Evolutionary conservation across 2,329 filamentous ascomycete species (phyloP), one percentile per base, ranked within the genome.

Genomic region (Alternaria panax): DNA sequence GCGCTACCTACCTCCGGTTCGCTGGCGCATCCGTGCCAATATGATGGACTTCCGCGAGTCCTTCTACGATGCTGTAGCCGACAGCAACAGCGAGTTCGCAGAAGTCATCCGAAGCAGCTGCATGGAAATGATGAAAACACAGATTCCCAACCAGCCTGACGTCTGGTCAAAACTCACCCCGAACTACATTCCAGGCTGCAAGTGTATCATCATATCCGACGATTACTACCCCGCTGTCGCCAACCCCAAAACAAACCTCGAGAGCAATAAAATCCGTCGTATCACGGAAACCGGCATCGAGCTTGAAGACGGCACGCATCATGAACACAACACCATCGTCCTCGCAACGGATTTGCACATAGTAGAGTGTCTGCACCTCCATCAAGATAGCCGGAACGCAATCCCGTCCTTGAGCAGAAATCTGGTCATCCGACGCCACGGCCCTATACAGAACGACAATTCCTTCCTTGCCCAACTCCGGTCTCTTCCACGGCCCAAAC

Each of bases 331-430:
- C 66, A 71, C 87, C 18, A 80, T 88, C 14, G 76, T 88, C 24
- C 80, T 85, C 7, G 86, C 86, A 0, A 88, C 86, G 0, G 86
- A 86, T 0, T 88, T 88, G 77, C 79, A 82, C 24, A 84, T 86
- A 0, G 81, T 84, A 0, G 82, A 88, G 45, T 88, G 88, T 73
- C 81, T 88, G 79, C 80, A 84, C 64, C 85, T n/a, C 85, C 0
- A 86, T 88, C 62, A 74, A 82, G 24, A 77, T 88, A 18, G 79
- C 75, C 9, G 86, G 86, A 6, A 66, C 69, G 0, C 68, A 79
- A 16, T 80, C 80, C 1, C 77, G 78, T 5, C 53, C 79, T 0
- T 73, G 88, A 20, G 79, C 84, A 8, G 36, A 42, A 2, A 78
- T 87, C n/a, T 88, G 86, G 86, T 20, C 34, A 6, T 71, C 75